Evolutionary conservation across 2,329 filamentous ascomycete genomes (phyloP), one percentile per base, ranked within the genome.

Genomic region (Thielaviopsis euricoi): DNA sequence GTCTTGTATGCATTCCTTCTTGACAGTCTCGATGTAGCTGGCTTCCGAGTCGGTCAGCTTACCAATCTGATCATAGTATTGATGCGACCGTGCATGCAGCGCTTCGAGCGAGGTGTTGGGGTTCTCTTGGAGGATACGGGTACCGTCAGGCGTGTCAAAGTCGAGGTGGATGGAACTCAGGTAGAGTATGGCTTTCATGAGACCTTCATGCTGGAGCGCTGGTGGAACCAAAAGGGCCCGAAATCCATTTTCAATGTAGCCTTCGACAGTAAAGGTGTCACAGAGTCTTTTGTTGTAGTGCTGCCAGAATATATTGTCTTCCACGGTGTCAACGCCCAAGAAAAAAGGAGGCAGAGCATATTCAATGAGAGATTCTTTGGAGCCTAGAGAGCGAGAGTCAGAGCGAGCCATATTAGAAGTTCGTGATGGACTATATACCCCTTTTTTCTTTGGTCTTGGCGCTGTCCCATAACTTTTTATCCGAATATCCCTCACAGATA

Each of bases 161-260:
- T 84, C 78, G 57, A 84, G 77, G 64, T 95, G 89, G 61, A 83
- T 89, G 64, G 87, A 87, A 43, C 89, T 87, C 9, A 95, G 76
- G 51, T 87, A 89, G 56, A 95, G 77, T 54, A 95, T 81, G 12
- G 89, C 93, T 68, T 95, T 89, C 89, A 95, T 95, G 56, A 95
- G 74, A 13, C 88, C 88, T 61, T 82, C 78, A 66, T 95, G 85
- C 61, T 83, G 77, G 49, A 87, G 82, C 2, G 89, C 89, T 73
- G 94, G 86, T 1, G 87, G 87, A 2, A 95, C 75, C 40, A 95
- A 74, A 63, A 93, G 84, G 62, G 89, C 85, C 66, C 87, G 87
- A 72, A 95, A 95, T 1, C 88, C 87, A 64, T 94, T 95, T 60
- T 83, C 82, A 61, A 84, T 78, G 66, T 90, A 87, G 54, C 85